phyloP scores from a whole-genome alignment of 1,139 yeast species.

The Kodamaea fungicola region DNA sequence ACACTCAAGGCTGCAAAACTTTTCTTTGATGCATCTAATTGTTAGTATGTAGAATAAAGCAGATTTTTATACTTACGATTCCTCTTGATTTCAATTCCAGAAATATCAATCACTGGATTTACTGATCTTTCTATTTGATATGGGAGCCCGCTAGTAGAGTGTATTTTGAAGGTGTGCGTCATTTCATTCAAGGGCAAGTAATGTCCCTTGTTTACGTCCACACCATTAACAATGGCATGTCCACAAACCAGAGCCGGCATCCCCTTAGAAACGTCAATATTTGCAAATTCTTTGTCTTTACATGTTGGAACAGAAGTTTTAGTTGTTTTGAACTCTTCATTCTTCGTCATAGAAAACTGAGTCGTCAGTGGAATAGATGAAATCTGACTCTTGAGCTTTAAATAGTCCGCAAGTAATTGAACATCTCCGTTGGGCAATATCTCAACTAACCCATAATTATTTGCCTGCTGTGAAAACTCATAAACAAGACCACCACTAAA shows the following conservation, averaged over 20 bases:
- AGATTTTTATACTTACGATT: background rate
- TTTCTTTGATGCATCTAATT: conserved; percentile 1
- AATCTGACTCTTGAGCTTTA: conserved; percentile 47
- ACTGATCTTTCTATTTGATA: conserved; percentile 19
- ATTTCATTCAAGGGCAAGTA: conserved; percentile 42
- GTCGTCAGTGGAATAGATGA: conserved; percentile 18
- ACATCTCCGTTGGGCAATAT: conserved; percentile 56
- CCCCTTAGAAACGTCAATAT: conserved; percentile 47
- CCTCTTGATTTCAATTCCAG: background rate
- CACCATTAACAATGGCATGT: conserved; percentile 47
- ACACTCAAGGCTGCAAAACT: background rate
- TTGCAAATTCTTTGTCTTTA: conserved; percentile 39
- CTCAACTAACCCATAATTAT: conserved; percentile 83
- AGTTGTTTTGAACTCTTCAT: conserved; percentile 21
- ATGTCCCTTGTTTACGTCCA: conserved; percentile 40
- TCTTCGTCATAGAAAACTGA: conserved; percentile 19
- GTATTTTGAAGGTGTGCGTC: conserved; percentile 32
- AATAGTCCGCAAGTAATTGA: conserved; percentile 51
- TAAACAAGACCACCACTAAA: conserved; percentile 93
- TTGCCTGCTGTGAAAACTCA: conserved; percentile 85
- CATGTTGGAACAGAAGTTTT: conserved; percentile 36
- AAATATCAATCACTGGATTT: conserved; percentile 19
- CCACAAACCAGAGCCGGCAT: conserved; percentile 48
- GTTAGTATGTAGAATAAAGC: conserved; percentile 3
- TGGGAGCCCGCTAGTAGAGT: conserved; percentile 33